Percentiles rank a stretch among this genome's conserved stretches.
phyloP scores from a whole-genome alignment of 495 filamentous ascomycete genomes.

The Thozetella sp. region DNA sequence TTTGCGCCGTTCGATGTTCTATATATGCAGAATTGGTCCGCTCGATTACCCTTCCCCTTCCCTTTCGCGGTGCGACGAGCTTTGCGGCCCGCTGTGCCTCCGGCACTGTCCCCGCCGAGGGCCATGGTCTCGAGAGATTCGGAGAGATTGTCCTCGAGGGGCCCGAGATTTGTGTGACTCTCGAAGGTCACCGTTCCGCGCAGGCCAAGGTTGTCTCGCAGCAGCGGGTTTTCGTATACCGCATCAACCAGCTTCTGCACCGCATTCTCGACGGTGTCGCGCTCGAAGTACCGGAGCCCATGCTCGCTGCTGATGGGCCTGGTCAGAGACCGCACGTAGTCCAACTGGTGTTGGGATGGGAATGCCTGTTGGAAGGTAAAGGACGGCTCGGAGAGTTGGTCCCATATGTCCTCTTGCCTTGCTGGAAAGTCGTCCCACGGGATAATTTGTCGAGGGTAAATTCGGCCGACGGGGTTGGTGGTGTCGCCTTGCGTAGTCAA shows the following conservation, averaged over 20 bases:
- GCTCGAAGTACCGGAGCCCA: slow-evolving; percentile 26
- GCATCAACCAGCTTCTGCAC: slow-evolving; percentile 24
- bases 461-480: slow-evolving; percentile 27
- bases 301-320: slow-evolving; percentile 27
- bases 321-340: slow-evolving; percentile 20
- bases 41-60: slow-evolving; percentile 24
- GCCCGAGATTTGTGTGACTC: slow-evolving; percentile 31
- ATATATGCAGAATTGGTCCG: slow-evolving; percentile 48
- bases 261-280: slow-evolving; percentile 24
- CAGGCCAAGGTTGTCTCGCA: slow-evolving; percentile 24
- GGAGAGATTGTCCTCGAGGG: background rate
- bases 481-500: slow-evolving; percentile 29
- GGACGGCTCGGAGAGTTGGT: slow-evolving; percentile 16
- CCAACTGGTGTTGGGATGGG: slow-evolving; percentile 30
- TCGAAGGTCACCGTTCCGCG: slow-evolving; percentile 31
- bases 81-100: slow-evolving; percentile 6
- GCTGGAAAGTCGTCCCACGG: slow-evolving; percentile 28
- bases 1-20: slow-evolving; percentile 23
- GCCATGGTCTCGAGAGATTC: slow-evolving; percentile 15
- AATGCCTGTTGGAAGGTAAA: slow-evolving; percentile 22
- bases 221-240: slow-evolving; percentile 19
- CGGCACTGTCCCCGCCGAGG: slow-evolving; percentile 10
- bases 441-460: slow-evolving; percentile 31
- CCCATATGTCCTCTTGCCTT: slow-evolving; percentile 24
- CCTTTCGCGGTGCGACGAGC: slow-evolving; percentile 12